Evolutionary conservation across 768 basidiomycete genomes (phyloP), one percentile per base, ranked within the genome.

Genomic region (Pholiota microspora): DNA sequence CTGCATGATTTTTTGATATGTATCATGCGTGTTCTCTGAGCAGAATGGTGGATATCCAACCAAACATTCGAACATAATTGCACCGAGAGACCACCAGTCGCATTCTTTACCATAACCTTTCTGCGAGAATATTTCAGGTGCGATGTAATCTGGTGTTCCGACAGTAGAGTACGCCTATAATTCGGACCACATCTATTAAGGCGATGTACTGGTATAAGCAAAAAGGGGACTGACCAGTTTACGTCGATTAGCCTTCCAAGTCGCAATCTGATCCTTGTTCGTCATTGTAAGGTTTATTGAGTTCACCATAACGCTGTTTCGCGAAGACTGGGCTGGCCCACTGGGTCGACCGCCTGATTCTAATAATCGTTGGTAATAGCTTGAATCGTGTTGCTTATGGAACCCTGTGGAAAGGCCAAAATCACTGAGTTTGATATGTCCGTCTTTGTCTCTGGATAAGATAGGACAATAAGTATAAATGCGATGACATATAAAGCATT

Each of bases 401-500:
- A 98, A 98, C 2, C 97, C 97, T n/a, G 97, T 98, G 1, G 96
- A 97, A 45, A 99, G 83, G 54, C 97, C 96, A 64, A 99, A 99
- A 71, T 99, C 97, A 55, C 95, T 98, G 32, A 99, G 82, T 68
- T 99, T 99, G 75, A 99, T 80, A 71, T 99, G 97, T 0, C 97
- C 97, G 51, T 91, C 87, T 66, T 94, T 92, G 69, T 99, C 97
- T 49, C 79, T 81, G 48, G 13, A 40, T 28, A 46, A 47, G 21
- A 28, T 24, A 57, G 27, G 42, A 55, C 49, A 31, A 34, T 34
- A 23, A 44, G 29, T 28, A 12, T 47, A n/a, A 15, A n/a, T 27
- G 10, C 34, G 8, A 4, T 42, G 21, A 21, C 7, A 31, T 13
- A 21, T 81, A 85, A 49, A 86, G 71, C 32, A 64, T 16, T 18